Conservation (phyloP, 169 alveolate genomes). For the Ichthyophthirius multifiliis region DNA sequence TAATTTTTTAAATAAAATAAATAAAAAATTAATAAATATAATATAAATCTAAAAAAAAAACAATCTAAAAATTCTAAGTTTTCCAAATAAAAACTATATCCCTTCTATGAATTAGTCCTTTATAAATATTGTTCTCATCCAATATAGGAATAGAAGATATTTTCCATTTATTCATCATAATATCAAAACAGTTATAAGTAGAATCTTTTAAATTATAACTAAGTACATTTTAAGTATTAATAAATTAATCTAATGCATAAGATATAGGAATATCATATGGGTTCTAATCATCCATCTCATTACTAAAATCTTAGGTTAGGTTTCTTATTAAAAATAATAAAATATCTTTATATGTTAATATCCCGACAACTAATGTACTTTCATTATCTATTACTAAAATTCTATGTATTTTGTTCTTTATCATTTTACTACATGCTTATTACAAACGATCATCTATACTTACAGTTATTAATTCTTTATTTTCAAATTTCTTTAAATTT, state of each 20-base stretch:
- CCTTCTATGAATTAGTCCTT: slow-evolving; percentile 36
- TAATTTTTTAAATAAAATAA: neutral
- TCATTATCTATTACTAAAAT: slow-evolving; percentile 38
- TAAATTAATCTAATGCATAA: neutral
- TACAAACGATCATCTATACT: slow-evolving; percentile 9
- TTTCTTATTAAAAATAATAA: slow-evolving; percentile 34
- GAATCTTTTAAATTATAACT: neutral
- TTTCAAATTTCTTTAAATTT: neutral
- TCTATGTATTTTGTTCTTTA: slow-evolving; percentile 22
- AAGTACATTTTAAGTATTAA: neutral
- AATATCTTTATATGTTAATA: slow-evolving; percentile 28
- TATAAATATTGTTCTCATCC: slow-evolving; percentile 11
- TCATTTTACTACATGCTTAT: slow-evolving; percentile 26
- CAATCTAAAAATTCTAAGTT: slow-evolving; percentile 24
- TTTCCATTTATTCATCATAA: slow-evolving; percentile 11
- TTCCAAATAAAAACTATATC: slow-evolving; percentile 35
- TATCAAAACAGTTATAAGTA: slow-evolving; percentile 22
- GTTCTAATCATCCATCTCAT: neutral
- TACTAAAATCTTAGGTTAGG: slow-evolving; percentile 18
- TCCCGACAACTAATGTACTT: slow-evolving; percentile 27
- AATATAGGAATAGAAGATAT: slow-evolving; percentile 18
- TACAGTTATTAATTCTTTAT: neutral
- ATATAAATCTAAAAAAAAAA: neutral
- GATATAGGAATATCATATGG: slow-evolving; percentile 9
- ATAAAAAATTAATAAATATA: neutral